Conservation (phyloP, 805 yeast genomes). For the Nakazawaea wyomingensis region DNA sequence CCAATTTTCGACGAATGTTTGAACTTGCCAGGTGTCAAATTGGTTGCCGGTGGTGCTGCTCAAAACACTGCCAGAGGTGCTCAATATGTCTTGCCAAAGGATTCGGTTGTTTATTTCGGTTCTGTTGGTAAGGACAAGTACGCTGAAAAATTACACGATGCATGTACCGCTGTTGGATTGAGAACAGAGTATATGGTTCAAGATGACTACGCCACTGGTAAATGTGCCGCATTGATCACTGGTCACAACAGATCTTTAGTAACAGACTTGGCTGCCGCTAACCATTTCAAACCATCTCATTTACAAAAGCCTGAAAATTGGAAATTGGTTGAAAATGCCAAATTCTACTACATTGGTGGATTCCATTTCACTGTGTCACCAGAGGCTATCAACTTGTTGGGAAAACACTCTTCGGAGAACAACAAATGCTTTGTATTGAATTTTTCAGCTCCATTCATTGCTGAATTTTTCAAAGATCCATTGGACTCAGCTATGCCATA, state of each 20-base stretch:
- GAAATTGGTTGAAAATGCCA: conserved; percentile 75
- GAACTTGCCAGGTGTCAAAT: conserved; percentile 50
- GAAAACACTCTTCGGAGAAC: conserved; percentile 83
- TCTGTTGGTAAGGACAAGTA: conserved; percentile 92
- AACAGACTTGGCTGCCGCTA: conserved; percentile 97
- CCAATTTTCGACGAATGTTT: conserved; percentile 82
- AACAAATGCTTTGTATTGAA: conserved; percentile 78
- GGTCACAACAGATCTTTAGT: conserved; percentile 88
- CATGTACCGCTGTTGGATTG: conserved; percentile 87
- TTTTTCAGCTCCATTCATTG: conserved; percentile 94
- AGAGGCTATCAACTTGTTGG: conserved; percentile 83
- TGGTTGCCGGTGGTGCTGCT: conserved; percentile 99
- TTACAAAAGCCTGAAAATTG: conserved; percentile 87
- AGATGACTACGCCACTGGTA: conserved; percentile 79
- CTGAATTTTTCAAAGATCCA: conserved; percentile 91
- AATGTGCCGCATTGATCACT: conserved; percentile 93
- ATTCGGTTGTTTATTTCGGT: conserved; percentile 90
- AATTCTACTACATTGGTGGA: conserved; percentile 93
- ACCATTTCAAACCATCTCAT: conserved; percentile 88
- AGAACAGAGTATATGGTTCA: conserved; percentile 80
- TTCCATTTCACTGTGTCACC: conserved; percentile 98
- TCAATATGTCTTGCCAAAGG: conserved; percentile 77
- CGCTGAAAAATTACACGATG: conserved; percentile 72
- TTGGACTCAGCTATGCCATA: conserved; percentile 76
- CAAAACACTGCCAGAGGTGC: conserved; percentile 99